A percentile compares a stretch with the other conserved stretches of the same genome.
Conservation (phyloP, 768 basidiomycete species). For the Trametes punicea region DNA sequence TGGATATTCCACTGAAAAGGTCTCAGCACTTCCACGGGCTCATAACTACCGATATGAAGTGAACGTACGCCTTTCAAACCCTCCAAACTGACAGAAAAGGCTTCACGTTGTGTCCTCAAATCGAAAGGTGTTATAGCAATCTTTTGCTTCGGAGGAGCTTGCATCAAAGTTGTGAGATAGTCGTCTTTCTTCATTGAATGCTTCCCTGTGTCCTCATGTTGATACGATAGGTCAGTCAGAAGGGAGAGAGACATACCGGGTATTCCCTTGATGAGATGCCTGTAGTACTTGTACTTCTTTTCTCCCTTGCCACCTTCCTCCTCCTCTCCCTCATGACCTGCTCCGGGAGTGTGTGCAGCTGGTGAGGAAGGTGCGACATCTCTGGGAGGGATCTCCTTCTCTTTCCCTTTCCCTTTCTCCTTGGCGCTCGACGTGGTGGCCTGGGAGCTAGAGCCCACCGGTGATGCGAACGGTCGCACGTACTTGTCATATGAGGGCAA, state of each 20-base stretch:
- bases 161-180: conserved; percentile 62
- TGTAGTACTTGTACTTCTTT: conserved; percentile 77
- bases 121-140: conserved; percentile 63
- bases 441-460: conserved; percentile 30
- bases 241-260: conserved; percentile 49
- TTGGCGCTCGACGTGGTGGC: conserved; percentile 14
- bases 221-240: background rate
- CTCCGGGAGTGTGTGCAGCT: conserved; percentile 36
- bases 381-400: conserved; percentile 24
- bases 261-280: conserved; percentile 70
- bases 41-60: conserved; percentile 17
- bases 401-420: conserved; percentile 33
- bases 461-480: conserved; percentile 52
- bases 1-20: conserved; percentile 60
- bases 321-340: conserved; percentile 49
- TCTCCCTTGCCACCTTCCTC: conserved; percentile 53
- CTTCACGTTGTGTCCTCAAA: conserved; percentile 62
- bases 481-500: conserved; percentile 78
- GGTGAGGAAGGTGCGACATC: conserved; percentile 17
- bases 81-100: conserved; percentile 69
- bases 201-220: conserved; percentile 46
- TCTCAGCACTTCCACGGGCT: conserved; percentile 6
- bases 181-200: conserved; percentile 81
- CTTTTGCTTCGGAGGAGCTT: conserved; percentile 68
- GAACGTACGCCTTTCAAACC: conserved; percentile 67